Evolutionary conservation across 2,329 filamentous ascomycete genomes (phyloP).

Genomic region (Didymellaceae sp.): DNA sequence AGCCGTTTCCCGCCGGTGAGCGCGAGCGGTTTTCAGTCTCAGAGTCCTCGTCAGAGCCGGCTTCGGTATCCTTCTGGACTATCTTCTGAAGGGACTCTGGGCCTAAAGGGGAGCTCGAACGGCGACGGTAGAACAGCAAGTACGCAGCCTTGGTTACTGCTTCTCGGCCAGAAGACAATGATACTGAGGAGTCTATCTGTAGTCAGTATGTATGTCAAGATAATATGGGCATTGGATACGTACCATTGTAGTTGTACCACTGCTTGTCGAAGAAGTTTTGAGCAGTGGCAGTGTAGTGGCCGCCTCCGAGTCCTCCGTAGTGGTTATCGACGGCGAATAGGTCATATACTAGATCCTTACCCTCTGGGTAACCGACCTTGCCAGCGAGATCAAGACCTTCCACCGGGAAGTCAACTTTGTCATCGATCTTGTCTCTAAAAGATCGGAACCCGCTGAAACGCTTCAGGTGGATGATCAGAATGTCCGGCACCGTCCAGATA

Average conservation of each 20-base stretch:
- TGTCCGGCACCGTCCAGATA: conserved; percentile 95
- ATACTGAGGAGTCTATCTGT: conserved; percentile 74
- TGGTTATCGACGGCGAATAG: conserved; percentile 96
- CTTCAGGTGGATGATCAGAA: conserved; percentile 93
- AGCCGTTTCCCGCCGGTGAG: conserved; percentile 77
- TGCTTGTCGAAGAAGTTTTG: conserved; percentile 87
- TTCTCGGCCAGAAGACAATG: conserved; percentile 61
- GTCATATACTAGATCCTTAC: conserved; percentile 86
- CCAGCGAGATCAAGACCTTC: conserved; percentile 82
- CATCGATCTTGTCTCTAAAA: conserved; percentile 89
- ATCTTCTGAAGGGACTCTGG: conserved; percentile 77
- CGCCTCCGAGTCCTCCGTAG: conserved; percentile 89
- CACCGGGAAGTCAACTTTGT: conserved; percentile 88
- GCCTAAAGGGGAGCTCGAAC: conserved; percentile 77
- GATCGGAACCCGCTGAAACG: conserved; percentile 86
- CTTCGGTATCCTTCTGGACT: conserved; percentile 60
- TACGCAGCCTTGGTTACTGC: conserved; percentile 83
- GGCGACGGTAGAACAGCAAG: conserved; percentile 92
- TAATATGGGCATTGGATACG: not conserved
- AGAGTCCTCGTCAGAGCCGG: conserved; percentile 54
- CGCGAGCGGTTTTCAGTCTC: conserved; percentile 46
- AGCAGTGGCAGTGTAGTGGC: conserved; percentile 94
- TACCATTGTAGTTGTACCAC: conserved; percentile 98
- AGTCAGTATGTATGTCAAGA: conserved; percentile 49
- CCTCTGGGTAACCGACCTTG: conserved; percentile 79